These are phyloP conservation scores for Orbilia brochopaga DNA, from an alignment of 2,329 filamentous ascomycete genomes.

Conservation along the genomic window DNA sequence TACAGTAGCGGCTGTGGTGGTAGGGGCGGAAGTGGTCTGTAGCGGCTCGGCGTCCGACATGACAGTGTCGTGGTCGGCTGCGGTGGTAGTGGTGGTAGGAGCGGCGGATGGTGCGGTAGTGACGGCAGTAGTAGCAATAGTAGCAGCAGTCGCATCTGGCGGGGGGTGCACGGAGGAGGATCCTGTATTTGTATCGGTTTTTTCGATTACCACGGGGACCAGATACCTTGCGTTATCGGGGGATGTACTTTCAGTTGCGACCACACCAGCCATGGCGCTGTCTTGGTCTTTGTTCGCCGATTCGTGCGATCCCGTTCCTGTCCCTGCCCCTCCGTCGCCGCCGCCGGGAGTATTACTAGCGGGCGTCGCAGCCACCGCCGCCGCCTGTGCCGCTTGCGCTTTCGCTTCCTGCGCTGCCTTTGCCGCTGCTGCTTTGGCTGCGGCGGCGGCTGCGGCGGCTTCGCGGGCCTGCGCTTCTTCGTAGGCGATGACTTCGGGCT, in stretches of 20 bases:
- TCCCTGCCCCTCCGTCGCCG: slow-evolving; percentile 18
- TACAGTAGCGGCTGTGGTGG: slow-evolving; percentile 12
- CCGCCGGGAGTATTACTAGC: slow-evolving; percentile 13
- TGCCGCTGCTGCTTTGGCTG: slow-evolving; percentile 16
- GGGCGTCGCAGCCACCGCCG: not conserved
- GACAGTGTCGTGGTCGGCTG: slow-evolving; percentile 9
- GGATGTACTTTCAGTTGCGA: slow-evolving; percentile 49
- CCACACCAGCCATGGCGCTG: slow-evolving; percentile 33
- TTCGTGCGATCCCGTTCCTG: slow-evolving; percentile 32
- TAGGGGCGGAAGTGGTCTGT: not conserved
- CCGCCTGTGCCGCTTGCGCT: slow-evolving; percentile 7
- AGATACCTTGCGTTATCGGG: slow-evolving; percentile 48
- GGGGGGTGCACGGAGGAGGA: slow-evolving; percentile 28
- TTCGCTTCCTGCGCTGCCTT: too few species aligned
- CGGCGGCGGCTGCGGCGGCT: slow-evolving; percentile 24
- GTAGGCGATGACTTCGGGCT: slow-evolving; percentile 37
- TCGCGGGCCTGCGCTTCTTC: slow-evolving; percentile 32
- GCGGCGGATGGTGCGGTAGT: not conserved
- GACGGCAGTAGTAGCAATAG: not conserved
- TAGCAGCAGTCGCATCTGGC: slow-evolving; percentile 4
- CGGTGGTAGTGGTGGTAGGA: slow-evolving; percentile 14
- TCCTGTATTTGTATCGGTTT: slow-evolving; percentile 47
- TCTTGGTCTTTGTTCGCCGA: slow-evolving; percentile 5
- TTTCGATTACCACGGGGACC: slow-evolving; percentile 50
- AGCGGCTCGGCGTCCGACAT: slow-evolving; percentile 2